These are phyloP conservation scores for Cladosporium sp. DNA, from an alignment of 2,329 filamentous ascomycete species.

Conservation along the genomic window DNA sequence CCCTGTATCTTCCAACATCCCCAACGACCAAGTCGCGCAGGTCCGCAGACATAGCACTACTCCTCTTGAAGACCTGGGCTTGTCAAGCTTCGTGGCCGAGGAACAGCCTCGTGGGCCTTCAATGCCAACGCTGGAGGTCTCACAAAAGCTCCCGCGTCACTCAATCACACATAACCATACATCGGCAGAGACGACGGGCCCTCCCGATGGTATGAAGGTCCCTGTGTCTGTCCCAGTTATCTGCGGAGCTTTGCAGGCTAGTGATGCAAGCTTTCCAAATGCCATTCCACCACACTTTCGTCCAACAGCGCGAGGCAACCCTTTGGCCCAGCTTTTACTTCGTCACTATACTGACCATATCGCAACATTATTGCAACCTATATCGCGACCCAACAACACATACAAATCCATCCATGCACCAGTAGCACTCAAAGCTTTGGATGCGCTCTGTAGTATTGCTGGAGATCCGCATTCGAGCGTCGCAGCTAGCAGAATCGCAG, in stretches of 20 bases:
- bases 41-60: neutral
- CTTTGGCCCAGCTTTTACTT: neutral
- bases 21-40: neutral
- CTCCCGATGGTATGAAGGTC: neutral
- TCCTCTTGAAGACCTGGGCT: neutral
- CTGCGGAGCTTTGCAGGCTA: neutral
- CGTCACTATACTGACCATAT: neutral
- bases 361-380: neutral
- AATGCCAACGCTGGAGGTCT: neutral
- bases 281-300: neutral
- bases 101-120: neutral
- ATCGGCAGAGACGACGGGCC: neutral
- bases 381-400: neutral
- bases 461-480: neutral
- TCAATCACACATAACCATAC: neutral
- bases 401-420: conserved; percentile 5
- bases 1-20: neutral
- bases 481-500: neutral
- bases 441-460: neutral
- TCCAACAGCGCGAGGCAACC: neutral
- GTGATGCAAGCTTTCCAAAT: neutral
- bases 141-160: neutral
- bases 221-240: neutral
- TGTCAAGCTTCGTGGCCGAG: neutral
- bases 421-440: conserved; percentile 1